Conservation (phyloP, 495 filamentous ascomycete genomes). For the Talaromyces ruber region DNA sequence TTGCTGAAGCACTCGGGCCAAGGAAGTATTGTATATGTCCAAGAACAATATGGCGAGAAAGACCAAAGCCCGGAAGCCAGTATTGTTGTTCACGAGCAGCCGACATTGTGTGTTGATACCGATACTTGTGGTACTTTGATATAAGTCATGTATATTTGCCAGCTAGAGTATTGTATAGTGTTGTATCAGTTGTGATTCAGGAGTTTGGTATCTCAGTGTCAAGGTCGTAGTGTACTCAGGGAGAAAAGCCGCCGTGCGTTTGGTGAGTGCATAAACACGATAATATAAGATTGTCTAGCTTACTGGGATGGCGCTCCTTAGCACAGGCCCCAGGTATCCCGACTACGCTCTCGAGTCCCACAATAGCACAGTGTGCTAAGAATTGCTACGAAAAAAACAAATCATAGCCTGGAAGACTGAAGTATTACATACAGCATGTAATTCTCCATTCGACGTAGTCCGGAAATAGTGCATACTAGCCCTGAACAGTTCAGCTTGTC, state of each 20-base stretch:
- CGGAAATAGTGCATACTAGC: not conserved
- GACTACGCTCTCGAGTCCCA: not conserved
- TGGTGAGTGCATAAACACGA: not conserved
- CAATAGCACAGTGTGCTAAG: not conserved
- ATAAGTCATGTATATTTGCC: not conserved
- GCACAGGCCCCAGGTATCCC: not conserved
- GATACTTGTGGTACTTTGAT: not conserved
- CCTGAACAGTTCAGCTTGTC: not conserved
- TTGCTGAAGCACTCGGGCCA: conserved; percentile 38
- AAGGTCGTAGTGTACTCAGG: not conserved
- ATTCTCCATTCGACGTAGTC: not conserved
- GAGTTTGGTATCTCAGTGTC: not conserved
- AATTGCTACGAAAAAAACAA: not conserved
- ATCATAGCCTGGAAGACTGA: not conserved
- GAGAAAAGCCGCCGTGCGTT: not conserved
- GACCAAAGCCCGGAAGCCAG: conserved; percentile 44
- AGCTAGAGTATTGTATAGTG: not conserved
- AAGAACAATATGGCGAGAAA: conserved; percentile 45
- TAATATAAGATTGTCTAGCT: not conserved
- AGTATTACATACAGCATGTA: not conserved
- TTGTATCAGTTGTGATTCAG: not conserved
- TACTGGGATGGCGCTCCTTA: not conserved
- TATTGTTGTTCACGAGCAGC: conserved; percentile 38
- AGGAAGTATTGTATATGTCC: conserved; percentile 45
- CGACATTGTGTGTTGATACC: conserved; percentile 2